These are phyloP conservation scores for Zostera marina DNA, from an alignment of 116 monocot genomes.

Conservation along the genomic window DNA sequence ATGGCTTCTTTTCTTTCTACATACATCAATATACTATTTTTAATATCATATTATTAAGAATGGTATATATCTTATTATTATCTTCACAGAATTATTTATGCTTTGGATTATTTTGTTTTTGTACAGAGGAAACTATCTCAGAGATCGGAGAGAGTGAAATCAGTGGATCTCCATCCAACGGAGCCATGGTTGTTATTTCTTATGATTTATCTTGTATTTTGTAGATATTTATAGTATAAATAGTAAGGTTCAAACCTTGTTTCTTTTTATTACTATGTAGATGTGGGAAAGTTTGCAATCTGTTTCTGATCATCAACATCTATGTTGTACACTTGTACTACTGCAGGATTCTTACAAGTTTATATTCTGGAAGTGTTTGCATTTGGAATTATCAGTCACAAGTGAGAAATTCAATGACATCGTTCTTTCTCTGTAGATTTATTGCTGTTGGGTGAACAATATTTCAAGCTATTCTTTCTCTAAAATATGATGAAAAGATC, in stretches of 20 bases:
- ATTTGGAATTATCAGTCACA: conserved; percentile 80
- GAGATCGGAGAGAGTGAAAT: conserved; percentile 88
- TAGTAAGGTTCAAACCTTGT: no score
- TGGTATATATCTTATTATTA: no score
- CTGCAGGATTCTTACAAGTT: conserved; percentile 77
- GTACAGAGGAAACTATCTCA: conserved; percentile 78
- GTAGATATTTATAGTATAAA: no score
- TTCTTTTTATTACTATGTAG: no score
- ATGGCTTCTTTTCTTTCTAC: not conserved
- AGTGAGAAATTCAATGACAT: conserved; percentile 13
- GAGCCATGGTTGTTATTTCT: conserved; percentile 65
- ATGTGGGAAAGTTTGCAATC: no score
- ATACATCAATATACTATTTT: not conserved
- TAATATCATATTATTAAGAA: not conserved
- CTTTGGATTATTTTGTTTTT: conserved; percentile 10
- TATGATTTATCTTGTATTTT: no score
- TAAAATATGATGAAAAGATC: no score
- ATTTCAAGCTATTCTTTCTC: no score
- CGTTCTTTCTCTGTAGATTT: not conserved
- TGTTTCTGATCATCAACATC: not conserved
- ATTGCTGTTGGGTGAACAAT: no score
- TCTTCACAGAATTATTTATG: no score
- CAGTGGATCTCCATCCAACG: conserved; percentile 88
- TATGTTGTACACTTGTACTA: not conserved
- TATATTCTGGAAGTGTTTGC: conserved; percentile 84